Evolutionary conservation across 345 rosid species (phyloP).

Genomic region (Lumnitzera littorea): DNA sequence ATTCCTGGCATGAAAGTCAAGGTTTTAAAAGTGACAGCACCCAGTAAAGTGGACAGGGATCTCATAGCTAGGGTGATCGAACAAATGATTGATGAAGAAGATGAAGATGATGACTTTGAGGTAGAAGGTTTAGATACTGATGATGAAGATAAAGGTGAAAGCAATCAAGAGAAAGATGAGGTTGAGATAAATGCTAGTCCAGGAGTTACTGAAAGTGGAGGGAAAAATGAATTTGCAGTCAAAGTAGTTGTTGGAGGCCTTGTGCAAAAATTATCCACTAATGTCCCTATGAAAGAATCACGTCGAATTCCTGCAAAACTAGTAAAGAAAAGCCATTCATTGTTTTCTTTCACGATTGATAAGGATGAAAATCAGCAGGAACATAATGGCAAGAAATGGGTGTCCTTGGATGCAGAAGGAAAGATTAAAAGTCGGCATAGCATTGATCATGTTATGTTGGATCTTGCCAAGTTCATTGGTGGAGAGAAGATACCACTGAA

Average conservation of each 20-base stretch:
- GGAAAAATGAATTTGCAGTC: conserved; percentile 56
- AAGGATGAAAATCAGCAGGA: conserved; percentile 37
- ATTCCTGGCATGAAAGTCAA: conserved; percentile 81
- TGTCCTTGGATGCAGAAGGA: conserved; percentile 41
- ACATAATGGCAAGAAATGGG: conserved; percentile 35
- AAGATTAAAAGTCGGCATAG: conserved; percentile 57
- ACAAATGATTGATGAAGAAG: conserved; percentile 71
- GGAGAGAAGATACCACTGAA: conserved; percentile 83
- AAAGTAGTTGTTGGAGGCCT: conserved; percentile 76
- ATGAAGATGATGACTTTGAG: conserved; percentile 55
- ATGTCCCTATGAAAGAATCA: conserved; percentile 37
- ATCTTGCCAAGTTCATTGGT: conserved; percentile 75
- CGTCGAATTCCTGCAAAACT: conserved; percentile 75
- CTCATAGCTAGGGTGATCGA: conserved; percentile 82
- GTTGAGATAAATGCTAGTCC: conserved; percentile 39
- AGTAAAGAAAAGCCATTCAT: conserved; percentile 41
- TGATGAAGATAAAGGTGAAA: conserved; percentile 48
- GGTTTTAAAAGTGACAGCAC: conserved; percentile 74
- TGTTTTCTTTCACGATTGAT: conserved; percentile 70
- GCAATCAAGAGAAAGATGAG: conserved; percentile 44
- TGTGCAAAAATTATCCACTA: conserved; percentile 50
- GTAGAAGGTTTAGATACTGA: conserved; percentile 50
- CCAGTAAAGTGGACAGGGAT: conserved; percentile 74
- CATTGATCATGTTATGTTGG: conserved; percentile 58
- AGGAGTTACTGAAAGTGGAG: conserved; percentile 47